These are phyloP conservation scores for Pulveroboletus sp. DNA, from an alignment of 768 basidiomycete genomes.

Conservation along the genomic window DNA sequence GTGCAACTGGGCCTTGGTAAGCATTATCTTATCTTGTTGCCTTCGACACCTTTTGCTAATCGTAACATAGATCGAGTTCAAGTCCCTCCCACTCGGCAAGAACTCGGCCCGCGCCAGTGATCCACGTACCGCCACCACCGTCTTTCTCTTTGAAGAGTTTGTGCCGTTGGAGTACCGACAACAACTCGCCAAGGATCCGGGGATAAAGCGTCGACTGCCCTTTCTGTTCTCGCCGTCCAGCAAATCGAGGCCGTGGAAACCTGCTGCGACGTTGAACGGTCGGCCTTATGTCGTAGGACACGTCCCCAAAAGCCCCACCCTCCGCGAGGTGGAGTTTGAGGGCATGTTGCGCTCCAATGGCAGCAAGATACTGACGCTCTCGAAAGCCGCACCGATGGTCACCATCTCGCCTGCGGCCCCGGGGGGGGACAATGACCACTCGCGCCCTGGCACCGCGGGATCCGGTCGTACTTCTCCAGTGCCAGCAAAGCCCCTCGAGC, in stretches of 20 bases:
- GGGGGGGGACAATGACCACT: slow-evolving; percentile 34
- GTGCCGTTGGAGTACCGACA: slow-evolving; percentile 87
- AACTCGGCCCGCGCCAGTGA: slow-evolving; percentile 37
- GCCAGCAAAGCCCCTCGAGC: slow-evolving; percentile 23
- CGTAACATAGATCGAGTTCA: slow-evolving; percentile 78
- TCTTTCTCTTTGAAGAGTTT: slow-evolving; percentile 90
- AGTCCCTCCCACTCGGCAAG: slow-evolving; percentile 55
- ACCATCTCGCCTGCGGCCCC: slow-evolving; percentile 22
- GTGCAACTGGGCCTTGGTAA: slow-evolving; percentile 90
- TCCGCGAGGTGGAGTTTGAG: slow-evolving; percentile 78
- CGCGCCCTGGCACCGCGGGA: slow-evolving; percentile 23
- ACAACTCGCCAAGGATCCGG: slow-evolving; percentile 57
- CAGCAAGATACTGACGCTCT: slow-evolving; percentile 39
- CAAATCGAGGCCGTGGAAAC: slow-evolving; percentile 65
- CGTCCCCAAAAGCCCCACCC: slow-evolving; percentile 50
- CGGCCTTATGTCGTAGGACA: slow-evolving; percentile 66
- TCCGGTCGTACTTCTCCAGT: slow-evolving; percentile 16
- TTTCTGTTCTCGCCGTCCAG: slow-evolving; percentile 58
- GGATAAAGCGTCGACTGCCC: slow-evolving; percentile 60
- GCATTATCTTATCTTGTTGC: slow-evolving; percentile 24
- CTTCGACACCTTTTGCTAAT: background rate
- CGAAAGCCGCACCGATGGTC: slow-evolving; percentile 25
- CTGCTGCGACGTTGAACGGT: slow-evolving; percentile 77
- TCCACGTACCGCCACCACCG: slow-evolving; percentile 67
- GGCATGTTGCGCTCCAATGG: slow-evolving; percentile 59